phyloP scores from a whole-genome alignment of 768 basidiomycete genomes.

The Amanita thiersii region DNA sequence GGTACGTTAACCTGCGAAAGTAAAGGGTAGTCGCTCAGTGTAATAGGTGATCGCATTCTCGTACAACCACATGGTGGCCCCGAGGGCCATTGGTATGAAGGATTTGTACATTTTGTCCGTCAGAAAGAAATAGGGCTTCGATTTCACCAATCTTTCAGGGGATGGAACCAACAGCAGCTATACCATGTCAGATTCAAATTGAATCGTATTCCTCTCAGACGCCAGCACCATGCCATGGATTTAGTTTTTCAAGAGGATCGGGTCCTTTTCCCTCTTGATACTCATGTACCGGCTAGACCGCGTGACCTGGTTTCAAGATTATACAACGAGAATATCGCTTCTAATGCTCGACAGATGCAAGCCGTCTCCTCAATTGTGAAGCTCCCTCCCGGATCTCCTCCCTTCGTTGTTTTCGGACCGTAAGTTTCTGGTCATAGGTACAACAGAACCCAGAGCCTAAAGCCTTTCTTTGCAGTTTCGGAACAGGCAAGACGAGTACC shows the following conservation, averaged over 20 bases:
- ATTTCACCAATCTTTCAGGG: constrained; percentile 30
- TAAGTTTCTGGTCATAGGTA: constrained; percentile 19
- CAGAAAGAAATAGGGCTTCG: constrained; percentile 32
- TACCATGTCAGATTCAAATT: constrained; percentile 41
- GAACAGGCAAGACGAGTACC: constrained; percentile 51
- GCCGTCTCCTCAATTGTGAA: constrained; percentile 37
- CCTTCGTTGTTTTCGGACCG: constrained; percentile 55
- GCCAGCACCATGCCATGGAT: constrained; percentile 44
- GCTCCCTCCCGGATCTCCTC: constrained; percentile 32
- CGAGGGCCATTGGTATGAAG: constrained; percentile 37
- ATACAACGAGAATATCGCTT: constrained; percentile 27
- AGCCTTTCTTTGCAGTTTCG: constrained; percentile 24
- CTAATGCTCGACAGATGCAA: constrained; percentile 34
- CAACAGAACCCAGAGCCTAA: background rate
- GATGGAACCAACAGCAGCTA: constrained; percentile 17
- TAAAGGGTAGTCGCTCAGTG: too few species aligned
- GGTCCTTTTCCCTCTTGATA: constrained; percentile 31
- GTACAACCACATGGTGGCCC: constrained; percentile 25
- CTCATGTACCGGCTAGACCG: constrained; percentile 17
- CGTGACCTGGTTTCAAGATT: constrained; percentile 11
- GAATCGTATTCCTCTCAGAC: constrained; percentile 37
- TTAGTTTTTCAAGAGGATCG: constrained; percentile 25
- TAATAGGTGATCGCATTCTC: constrained; percentile 35
- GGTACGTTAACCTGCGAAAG: constrained; percentile 26
- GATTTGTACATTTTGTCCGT: constrained; percentile 37